These are phyloP conservation scores for Rhamnella rubrinervis DNA, from an alignment of 331 rosid genomes.

Conservation along the genomic window DNA sequence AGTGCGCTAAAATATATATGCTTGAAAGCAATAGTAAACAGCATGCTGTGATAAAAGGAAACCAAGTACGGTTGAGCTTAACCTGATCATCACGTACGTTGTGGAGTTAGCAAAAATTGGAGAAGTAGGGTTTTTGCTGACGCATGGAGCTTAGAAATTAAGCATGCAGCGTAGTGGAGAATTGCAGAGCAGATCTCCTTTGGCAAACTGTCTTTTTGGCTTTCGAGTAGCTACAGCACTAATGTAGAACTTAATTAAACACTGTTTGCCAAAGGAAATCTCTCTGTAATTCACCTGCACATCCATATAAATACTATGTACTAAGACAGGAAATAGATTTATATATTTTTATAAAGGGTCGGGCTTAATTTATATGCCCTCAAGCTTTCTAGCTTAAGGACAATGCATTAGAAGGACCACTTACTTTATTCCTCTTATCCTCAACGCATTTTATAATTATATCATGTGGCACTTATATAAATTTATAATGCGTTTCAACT, in stretches of 20 bases:
- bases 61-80: no score
- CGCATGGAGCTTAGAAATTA: no score
- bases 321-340: background rate
- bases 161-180: background rate
- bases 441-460: background rate
- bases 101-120: no score
- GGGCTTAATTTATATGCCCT: background rate
- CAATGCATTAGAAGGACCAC: background rate
- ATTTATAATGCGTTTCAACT: no score
- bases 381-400: no score
- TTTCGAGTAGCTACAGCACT: background rate
- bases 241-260: background rate
- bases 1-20: no score
- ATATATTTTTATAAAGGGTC: background rate
- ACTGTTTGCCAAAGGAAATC: slow-evolving; percentile 15
- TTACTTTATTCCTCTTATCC: slow-evolving; percentile 27
- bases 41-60: no score
- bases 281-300: slow-evolving; percentile 26
- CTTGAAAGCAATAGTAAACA: no score
- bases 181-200: slow-evolving; percentile 25
- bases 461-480: no score
- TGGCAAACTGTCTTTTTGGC: slow-evolving; percentile 9
- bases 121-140: no score
- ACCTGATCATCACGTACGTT: no score
- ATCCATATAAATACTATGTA: background rate